phyloP scores from a whole-genome alignment of 352 stramenopile genomes.

The Blastocystis sp. region DNA sequence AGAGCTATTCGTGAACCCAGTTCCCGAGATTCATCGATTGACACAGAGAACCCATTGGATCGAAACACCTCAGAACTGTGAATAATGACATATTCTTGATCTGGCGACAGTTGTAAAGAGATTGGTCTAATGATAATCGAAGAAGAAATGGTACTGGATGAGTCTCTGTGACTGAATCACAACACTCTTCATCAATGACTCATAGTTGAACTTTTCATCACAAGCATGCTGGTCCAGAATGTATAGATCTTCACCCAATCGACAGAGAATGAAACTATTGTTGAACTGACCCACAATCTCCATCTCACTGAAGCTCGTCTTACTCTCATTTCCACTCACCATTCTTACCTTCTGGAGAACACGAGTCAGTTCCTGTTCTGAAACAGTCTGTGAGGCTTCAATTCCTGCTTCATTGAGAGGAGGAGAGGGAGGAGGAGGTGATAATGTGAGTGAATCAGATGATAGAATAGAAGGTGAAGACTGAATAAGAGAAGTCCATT shows the following conservation, averaged over 20 bases:
- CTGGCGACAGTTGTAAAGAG: conserved; percentile 83
- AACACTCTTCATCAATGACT: conserved; percentile 84
- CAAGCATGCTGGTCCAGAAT: conserved; percentile 97
- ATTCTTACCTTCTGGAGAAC: conserved; percentile 78
- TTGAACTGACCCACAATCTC: conserved; percentile 93
- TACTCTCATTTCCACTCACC: neutral
- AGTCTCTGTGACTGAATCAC: conserved; percentile 90
- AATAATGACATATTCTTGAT: conserved; percentile 87
- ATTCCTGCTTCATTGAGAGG: neutral
- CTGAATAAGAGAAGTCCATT: neutral
- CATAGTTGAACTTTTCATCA: conserved; percentile 86
- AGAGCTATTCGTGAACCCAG: conserved; percentile 76
- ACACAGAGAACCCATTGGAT: conserved; percentile 88
- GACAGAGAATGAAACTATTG: conserved; percentile 90
- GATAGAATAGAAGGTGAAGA: neutral
- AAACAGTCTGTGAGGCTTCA: conserved; percentile 27
- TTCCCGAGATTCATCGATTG: conserved; percentile 73
- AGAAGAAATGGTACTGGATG: conserved; percentile 72
- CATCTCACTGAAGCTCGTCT: conserved; percentile 85
- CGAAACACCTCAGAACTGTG: conserved; percentile 88
- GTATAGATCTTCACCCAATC: conserved; percentile 86
- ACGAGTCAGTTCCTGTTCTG: conserved; percentile 75
- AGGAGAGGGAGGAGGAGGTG: neutral
- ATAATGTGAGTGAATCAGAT: neutral
- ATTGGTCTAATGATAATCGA: conserved; percentile 73